Evolutionary conservation across 164 flowering plant species (phyloP).

Genomic region (Brasenia schreberi): DNA sequence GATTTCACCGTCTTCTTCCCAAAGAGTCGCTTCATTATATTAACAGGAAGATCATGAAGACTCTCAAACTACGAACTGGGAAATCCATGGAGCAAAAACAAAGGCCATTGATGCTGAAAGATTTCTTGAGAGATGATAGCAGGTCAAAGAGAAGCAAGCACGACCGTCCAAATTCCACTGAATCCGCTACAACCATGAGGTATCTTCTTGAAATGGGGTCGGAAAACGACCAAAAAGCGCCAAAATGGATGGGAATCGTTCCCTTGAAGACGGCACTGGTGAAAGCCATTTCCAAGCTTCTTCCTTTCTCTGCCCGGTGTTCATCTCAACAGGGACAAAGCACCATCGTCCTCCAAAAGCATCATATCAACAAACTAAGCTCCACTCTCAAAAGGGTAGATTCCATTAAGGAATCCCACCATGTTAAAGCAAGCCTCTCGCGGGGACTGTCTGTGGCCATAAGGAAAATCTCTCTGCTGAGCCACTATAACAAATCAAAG

Average conservation of each 20-base stretch:
- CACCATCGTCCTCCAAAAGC: not conserved
- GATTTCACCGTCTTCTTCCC: no score
- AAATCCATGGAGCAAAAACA: not conserved
- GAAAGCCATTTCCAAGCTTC: constrained; percentile 30
- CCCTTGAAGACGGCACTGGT: constrained; percentile 22
- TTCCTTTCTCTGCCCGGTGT: constrained; percentile 18
- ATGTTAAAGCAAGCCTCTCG: not conserved
- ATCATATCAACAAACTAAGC: not conserved
- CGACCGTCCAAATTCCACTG: not conserved
- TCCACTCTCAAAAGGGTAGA: not conserved
- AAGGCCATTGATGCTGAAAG: constrained; percentile 1
- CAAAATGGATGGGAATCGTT: constrained; percentile 12
- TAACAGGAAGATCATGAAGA: not conserved
- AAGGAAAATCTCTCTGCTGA: constrained; percentile 25
- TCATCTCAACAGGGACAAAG: not conserved
- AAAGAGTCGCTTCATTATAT: not conserved
- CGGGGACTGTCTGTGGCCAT: not conserved
- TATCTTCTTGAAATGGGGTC: not conserved
- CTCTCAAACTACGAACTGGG: not conserved
- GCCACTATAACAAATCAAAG: not conserved
- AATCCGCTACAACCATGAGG: constrained; percentile 1
- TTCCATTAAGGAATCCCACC: not conserved
- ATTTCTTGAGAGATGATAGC: not conserved
- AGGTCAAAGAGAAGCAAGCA: not conserved
- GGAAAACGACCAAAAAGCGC: not conserved